These are phyloP conservation scores for Neonectria punicea DNA, from an alignment of 2,329 filamentous ascomycete species.

Conservation along the genomic window DNA sequence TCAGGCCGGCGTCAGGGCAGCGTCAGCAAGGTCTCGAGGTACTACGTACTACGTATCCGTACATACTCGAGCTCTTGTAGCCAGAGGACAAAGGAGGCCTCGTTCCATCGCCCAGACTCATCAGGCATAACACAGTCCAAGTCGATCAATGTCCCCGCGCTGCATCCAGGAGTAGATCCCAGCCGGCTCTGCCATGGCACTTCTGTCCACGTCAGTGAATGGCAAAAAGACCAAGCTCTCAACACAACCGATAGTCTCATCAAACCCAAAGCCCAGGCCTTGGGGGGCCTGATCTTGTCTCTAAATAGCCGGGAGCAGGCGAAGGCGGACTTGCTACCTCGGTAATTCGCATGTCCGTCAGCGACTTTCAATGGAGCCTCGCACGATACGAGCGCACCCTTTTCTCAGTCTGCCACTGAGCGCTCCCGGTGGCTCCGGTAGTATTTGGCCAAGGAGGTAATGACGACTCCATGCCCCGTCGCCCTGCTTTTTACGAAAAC, in stretches of 20 bases:
- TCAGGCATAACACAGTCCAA: slow-evolving; percentile 1
- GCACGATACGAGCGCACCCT: slow-evolving; percentile 20
- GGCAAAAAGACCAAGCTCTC: slow-evolving; percentile 19
- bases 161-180: slow-evolving; percentile 5
- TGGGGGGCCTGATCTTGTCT: background rate
- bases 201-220: slow-evolving; percentile 16
- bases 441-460: slow-evolving; percentile 8
- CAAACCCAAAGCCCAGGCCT: slow-evolving; percentile 18
- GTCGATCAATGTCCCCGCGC: slow-evolving; percentile 4
- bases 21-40: background rate
- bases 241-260: slow-evolving; percentile 15
- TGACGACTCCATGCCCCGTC: slow-evolving; percentile 10
- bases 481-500: background rate
- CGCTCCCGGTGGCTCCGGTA: slow-evolving; percentile 17
- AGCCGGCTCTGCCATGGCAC: slow-evolving; percentile 6
- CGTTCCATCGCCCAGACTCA: slow-evolving; percentile 1
- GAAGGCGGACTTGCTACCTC: slow-evolving; percentile 16
- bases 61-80: background rate
- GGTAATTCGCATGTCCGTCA: slow-evolving; percentile 20
- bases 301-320: slow-evolving; percentile 14
- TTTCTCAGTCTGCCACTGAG: background rate
- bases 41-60: too few species aligned
- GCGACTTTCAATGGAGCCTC: slow-evolving; percentile 16
- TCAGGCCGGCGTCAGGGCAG: slow-evolving; percentile 14
- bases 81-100: slow-evolving; percentile 5